These are phyloP conservation scores for Cicer cuneatum DNA, from an alignment of 306 rosid genomes.

Conservation along the genomic window DNA sequence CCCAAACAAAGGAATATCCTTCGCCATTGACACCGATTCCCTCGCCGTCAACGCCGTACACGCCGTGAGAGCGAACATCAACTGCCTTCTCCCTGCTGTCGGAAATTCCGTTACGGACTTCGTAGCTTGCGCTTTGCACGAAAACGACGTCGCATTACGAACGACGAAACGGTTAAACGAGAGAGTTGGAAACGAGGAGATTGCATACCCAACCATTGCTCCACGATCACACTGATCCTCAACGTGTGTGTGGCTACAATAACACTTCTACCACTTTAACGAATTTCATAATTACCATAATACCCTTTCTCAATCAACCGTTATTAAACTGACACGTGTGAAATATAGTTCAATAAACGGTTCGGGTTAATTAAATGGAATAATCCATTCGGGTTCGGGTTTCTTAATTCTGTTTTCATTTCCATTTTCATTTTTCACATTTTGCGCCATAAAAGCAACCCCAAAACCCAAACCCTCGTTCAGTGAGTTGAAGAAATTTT, in stretches of 20 bases:
- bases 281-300: not conserved
- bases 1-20: slow-evolving; percentile 75
- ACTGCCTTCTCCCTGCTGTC: slow-evolving; percentile 55
- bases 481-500: not conserved
- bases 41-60: slow-evolving; percentile 55
- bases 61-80: slow-evolving; percentile 61
- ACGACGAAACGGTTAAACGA: slow-evolving; percentile 46
- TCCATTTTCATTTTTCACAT: slow-evolving; percentile 14
- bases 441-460: slow-evolving; percentile 54
- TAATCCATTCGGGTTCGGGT: slow-evolving; percentile 22
- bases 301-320: not conserved
- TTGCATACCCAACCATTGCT: slow-evolving; percentile 55
- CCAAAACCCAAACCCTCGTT: slow-evolving; percentile 42
- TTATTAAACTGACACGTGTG: slow-evolving; percentile 37
- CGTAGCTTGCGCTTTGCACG: slow-evolving; percentile 38
- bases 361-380: slow-evolving; percentile 5
- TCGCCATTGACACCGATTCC: slow-evolving; percentile 56
- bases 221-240: slow-evolving; percentile 47
- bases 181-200: slow-evolving; percentile 53
- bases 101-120: slow-evolving; percentile 31
- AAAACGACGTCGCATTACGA: slow-evolving; percentile 43
- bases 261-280: slow-evolving; percentile 8
- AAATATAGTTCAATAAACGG: not conserved
- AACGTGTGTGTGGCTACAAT: slow-evolving; percentile 45
- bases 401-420: not conserved